phyloP scores from a whole-genome alignment of 768 basidiomycete species.

The Suillus weaverae region DNA sequence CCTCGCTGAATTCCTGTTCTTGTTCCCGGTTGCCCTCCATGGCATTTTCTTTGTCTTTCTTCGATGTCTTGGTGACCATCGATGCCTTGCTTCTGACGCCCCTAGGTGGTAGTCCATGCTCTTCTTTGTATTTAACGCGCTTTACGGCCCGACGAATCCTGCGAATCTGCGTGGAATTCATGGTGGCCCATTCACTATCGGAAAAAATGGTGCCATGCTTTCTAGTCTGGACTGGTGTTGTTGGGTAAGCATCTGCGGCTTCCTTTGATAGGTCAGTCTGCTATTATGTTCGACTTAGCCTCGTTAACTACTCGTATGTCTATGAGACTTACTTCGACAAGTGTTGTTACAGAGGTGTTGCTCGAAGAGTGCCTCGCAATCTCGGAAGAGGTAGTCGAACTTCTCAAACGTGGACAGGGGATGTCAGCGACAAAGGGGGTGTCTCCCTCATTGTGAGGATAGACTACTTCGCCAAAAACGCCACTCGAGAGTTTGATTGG shows the following conservation, averaged over 20 bases:
- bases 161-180: neutral
- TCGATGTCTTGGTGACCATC: neutral
- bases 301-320: neutral
- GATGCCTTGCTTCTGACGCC: neutral
- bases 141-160: neutral
- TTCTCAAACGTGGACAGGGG: neutral
- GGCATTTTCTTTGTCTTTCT: neutral
- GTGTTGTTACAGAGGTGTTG: neutral
- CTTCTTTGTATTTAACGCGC: neutral
- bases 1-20: neutral
- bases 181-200: neutral
- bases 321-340: neutral
- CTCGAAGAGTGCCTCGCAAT: neutral
- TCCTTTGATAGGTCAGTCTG: neutral
- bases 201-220: neutral
- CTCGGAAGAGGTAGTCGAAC: neutral
- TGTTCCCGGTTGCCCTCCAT: neutral
- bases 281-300: neutral
- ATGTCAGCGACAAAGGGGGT: neutral
- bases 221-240: neutral
- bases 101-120: neutral
- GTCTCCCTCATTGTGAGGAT: too few relatives aligned
- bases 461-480: neutral
- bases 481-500: neutral
- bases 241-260: neutral